phyloP scores from a whole-genome alignment of 2,329 filamentous ascomycete species.

The Madurella fahalii region DNA sequence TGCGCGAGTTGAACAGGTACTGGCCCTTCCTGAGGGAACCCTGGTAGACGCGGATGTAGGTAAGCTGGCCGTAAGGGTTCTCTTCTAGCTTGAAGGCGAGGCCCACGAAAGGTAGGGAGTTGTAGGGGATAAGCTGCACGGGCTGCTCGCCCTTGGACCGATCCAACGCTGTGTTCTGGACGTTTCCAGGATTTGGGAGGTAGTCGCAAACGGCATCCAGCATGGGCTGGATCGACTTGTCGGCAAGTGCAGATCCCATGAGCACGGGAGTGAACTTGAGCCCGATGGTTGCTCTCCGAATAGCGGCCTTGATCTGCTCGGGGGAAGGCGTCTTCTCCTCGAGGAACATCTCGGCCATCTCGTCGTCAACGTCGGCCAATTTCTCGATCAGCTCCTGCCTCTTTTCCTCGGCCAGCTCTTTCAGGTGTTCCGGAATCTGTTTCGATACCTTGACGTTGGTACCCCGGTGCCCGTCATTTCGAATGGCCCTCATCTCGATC shows the following conservation, averaged over 20 bases:
- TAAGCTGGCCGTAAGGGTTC: slow-evolving; percentile 96
- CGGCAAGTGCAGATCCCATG: slow-evolving; percentile 92
- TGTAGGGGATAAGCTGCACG: slow-evolving; percentile 88
- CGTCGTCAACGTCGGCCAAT: slow-evolving; percentile 93
- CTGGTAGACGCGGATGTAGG: slow-evolving; percentile 98
- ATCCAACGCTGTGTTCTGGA: slow-evolving; percentile 86
- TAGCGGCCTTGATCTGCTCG: slow-evolving; percentile 84
- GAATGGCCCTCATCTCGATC: slow-evolving; percentile 86
- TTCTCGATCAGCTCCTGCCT: slow-evolving; percentile 86
- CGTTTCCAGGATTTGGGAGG: slow-evolving; percentile 84
- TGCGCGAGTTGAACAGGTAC: slow-evolving; percentile 90
- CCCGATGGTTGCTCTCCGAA: slow-evolving; percentile 82
- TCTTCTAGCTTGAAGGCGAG: slow-evolving; percentile 98
- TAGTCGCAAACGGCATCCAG: slow-evolving; percentile 95
- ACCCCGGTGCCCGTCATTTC: slow-evolving; percentile 82
- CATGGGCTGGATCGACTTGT: slow-evolving; percentile 93
- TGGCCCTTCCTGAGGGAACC: slow-evolving; percentile 82
- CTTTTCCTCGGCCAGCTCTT: slow-evolving; percentile 74
- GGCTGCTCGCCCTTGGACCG: slow-evolving; percentile 70
- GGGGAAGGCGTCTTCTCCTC: slow-evolving; percentile 77
- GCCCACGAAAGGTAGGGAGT: slow-evolving; percentile 88
- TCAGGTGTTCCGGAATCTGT: slow-evolving; percentile 76
- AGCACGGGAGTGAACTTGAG: slow-evolving; percentile 91
- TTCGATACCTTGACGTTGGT: slow-evolving; percentile 72
- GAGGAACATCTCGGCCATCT: slow-evolving; percentile 92